A percentile compares a stretch with the other conserved stretches of the same genome.
Conservation (phyloP, 1,284 basidiomycete genomes). For the Cerrena zonata region DNA sequence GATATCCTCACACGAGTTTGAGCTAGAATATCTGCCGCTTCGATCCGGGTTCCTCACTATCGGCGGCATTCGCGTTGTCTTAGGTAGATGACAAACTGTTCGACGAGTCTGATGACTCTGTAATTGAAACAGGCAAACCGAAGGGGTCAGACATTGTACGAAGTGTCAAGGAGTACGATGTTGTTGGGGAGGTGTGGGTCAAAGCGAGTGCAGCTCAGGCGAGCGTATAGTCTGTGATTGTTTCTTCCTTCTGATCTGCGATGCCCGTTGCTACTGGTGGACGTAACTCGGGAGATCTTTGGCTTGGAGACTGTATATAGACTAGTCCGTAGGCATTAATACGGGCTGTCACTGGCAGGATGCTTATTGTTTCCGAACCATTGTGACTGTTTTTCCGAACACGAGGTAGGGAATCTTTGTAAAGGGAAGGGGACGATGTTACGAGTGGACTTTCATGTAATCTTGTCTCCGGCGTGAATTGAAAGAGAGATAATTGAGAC, state of each 20-base stretch:
- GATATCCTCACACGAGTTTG: constrained; percentile 44
- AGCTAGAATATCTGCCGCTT: constrained; percentile 52
- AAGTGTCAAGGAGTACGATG: constrained; percentile 61
- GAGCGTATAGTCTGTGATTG: background rate
- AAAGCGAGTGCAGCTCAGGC: constrained; percentile 17
- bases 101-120: constrained; percentile 32
- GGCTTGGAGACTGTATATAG: too few relatives aligned
- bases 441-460: too few relatives aligned
- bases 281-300: too few relatives aligned
- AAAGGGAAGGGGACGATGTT: too few relatives aligned
- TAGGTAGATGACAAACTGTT: constrained; percentile 52
- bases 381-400: too few relatives aligned
- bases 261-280: too few relatives aligned
- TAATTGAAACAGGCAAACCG: constrained; percentile 27
- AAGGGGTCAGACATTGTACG: constrained; percentile 29
- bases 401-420: too few relatives aligned
- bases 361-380: too few relatives aligned
- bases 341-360: too few relatives aligned
- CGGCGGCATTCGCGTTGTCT: constrained; percentile 59
- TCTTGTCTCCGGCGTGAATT: too few relatives aligned
- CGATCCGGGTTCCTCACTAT: constrained; percentile 51
- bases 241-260: background rate
- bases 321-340: too few relatives aligned
- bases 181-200: constrained; percentile 66
- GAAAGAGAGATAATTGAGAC: too few relatives aligned